phyloP scores from a whole-genome alignment of 2,329 filamentous ascomycete genomes.

The Gnomoniopsis sp. region DNA sequence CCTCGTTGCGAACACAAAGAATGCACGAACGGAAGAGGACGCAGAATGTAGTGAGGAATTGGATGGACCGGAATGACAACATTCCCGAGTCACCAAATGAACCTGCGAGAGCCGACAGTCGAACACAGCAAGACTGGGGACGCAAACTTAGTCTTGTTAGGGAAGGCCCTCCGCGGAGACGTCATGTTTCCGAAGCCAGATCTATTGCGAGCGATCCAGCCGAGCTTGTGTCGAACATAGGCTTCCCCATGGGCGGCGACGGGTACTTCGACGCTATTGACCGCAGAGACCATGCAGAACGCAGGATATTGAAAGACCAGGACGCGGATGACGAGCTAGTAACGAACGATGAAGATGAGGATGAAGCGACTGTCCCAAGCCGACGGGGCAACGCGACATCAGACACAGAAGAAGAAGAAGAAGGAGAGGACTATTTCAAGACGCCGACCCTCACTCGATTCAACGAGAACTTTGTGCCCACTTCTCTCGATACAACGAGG shows the following conservation, averaged over 20 bases:
- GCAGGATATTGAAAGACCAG: slow-evolving; percentile 58
- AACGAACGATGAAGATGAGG: slow-evolving; percentile 71
- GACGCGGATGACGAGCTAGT: slow-evolving; percentile 90
- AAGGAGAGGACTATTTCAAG: slow-evolving; percentile 53
- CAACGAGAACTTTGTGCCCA: slow-evolving; percentile 26
- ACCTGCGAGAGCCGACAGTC: slow-evolving; percentile 48
- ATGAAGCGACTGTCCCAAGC: slow-evolving; percentile 34
- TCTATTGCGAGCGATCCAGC: slow-evolving; percentile 63
- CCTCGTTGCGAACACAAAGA: slow-evolving; percentile 56
- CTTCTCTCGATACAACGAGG: slow-evolving; percentile 27
- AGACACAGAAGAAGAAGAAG: slow-evolving; percentile 29
- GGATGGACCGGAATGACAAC: slow-evolving; percentile 75
- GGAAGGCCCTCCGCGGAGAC: slow-evolving; percentile 42
- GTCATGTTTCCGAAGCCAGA: slow-evolving; percentile 52
- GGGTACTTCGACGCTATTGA: slow-evolving; percentile 8
- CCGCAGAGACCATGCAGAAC: slow-evolving; percentile 21
- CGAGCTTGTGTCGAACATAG: slow-evolving; percentile 54
- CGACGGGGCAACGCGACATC: slow-evolving; percentile 15
- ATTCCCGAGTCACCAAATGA: slow-evolving; percentile 42
- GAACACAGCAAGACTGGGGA: slow-evolving; percentile 42
- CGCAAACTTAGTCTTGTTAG: slow-evolving; percentile 51
- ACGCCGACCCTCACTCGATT: slow-evolving; percentile 45
- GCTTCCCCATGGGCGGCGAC: slow-evolving; percentile 39
- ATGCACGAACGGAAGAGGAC: slow-evolving; percentile 68
- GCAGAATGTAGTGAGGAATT: slow-evolving; percentile 78